Evolutionary conservation across 768 basidiomycete genomes (phyloP), one percentile per base, ranked within the genome.

Genomic region (Termitomyces sp.): DNA sequence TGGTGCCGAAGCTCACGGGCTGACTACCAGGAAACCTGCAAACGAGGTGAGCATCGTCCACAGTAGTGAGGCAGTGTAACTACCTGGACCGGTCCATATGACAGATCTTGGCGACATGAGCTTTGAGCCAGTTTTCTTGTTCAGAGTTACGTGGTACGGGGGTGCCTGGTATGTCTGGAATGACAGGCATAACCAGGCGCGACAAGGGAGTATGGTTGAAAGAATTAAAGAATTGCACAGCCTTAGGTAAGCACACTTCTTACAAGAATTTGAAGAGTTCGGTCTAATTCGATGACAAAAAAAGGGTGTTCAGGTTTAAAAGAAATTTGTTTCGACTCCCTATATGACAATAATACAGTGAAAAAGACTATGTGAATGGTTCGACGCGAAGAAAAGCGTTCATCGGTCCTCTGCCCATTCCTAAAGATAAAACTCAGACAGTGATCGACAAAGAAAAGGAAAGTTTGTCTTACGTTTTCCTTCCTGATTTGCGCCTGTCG

Each of bases 331-430:
- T 37, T 27, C 34, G 37, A 35, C 23, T 50, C 35, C 37, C 46
- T 54, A 49, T 17, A 51, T 53, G 54, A 60, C 58, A 50, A 59
- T 53, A 55, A 57, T 62, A 62, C 59, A 67, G 59, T 43, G 62
- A 62, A 53, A 42, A 66, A 56, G 54, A 56, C 59, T 64, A 57
- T 55, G 56, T 57, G 19, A 38, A 57, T 45, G 45, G 27, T 53
- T 44, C 32, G 45, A 35, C 44, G 55, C 32, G 61, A 32, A 47
- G 50, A 50, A 46, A 34, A 54, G 47, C 56, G 57, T 59, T 84
- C 82, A 93, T 77, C 90, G 86, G 68, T 93, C 91, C 79, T 93
- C 91, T 62, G 91, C 91, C 91, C 91, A 93, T 90, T 93, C 91
- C 90, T 92, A 58, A 62, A 63, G 53, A 54, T 57, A 34, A 62